Evolutionary conservation across 495 filamentous ascomycete genomes (phyloP), one percentile per base, ranked within the genome.

Genomic region (Aspergillus affinis): DNA sequence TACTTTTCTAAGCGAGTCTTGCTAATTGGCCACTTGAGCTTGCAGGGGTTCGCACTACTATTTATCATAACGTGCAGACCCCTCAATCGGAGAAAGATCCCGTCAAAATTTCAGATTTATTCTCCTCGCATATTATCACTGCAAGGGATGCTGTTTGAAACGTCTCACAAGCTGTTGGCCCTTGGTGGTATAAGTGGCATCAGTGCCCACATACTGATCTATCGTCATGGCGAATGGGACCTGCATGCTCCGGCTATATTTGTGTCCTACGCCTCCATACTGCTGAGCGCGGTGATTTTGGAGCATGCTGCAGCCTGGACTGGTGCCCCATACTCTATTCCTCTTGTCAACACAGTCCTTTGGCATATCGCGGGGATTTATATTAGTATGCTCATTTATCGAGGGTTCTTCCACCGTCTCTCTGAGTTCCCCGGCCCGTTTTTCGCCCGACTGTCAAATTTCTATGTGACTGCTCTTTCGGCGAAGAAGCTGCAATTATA

Each of bases 401-500:
- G 78, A 12, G 54, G 51, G 0, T 64, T 72, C 30, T 72, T 70
- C 9, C 73, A 77, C 57, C 72, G 66, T 5, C 58, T 81, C 6
- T 50, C 48, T 4, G 36, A 29, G 26, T 80, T 81, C 54, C 74
- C 74, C 0, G 78, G 78, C 6, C 75, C 78, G 8, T 66, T 72
- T 23, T n/a, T 61, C 8, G 69, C 62, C 2, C 64, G 66, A 30
- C 15, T 80, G 6, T 78, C 74, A 3, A 76, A 64, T 29, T 57
- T 78, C 9, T 72, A 64, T 50, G 15, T 60, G 48, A 56, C 61
- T 48, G 15, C 15, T 0, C 30, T 71, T 6, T 63, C 60, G 9
- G 57, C 62, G 1, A 64, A 59, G 21, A 63, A 64, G 6, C 27
- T 65, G 19, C 73, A 74, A 44, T 61, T 73, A 1, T 72, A 73